Evolutionary conservation across 176 grass and related monocot species (phyloP).

Genomic region (Pontederia crassipes): DNA sequence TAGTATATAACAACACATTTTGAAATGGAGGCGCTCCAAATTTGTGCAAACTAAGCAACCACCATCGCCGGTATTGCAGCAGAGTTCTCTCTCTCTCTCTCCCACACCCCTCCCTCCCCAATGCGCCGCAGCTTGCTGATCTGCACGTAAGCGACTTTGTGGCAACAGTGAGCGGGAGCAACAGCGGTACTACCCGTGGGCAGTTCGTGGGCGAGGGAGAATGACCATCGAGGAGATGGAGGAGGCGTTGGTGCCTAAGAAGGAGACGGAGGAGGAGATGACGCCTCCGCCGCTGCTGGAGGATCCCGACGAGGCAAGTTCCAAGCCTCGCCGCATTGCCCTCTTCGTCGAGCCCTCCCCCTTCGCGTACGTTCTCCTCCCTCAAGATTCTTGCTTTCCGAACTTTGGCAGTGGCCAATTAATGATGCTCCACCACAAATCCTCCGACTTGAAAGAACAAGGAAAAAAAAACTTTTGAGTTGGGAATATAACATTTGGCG

Average conservation of each 20-base stretch:
- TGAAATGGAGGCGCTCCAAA: no score
- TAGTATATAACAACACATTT: no score
- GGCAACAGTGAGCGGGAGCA: not conserved
- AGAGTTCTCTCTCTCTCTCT: not conserved
- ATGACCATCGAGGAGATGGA: slow-evolving; percentile 1
- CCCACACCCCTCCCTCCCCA: not conserved
- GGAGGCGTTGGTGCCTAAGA: not conserved
- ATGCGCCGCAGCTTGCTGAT: no score
- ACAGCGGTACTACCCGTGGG: not conserved
- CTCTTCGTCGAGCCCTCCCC: slow-evolving; percentile 68
- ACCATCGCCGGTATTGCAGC: not conserved
- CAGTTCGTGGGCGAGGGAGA: not conserved
- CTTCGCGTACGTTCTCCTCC: slow-evolving; percentile 27
- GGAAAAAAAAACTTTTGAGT: no score
- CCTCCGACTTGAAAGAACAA: no score
- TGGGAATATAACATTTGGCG: no score
- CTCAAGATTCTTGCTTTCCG: not conserved
- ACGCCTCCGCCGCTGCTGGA: slow-evolving; percentile 25
- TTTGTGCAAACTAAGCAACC: not conserved
- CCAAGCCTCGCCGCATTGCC: slow-evolving; percentile 41
- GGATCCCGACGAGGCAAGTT: slow-evolving; percentile 4
- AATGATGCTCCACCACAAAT: no score
- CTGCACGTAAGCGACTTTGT: no score
- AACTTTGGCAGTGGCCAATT: no score
- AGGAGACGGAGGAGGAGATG: slow-evolving; percentile 28